Evolutionary conservation across 192 early-diverging fungal species (phyloP).

Genomic region (Dissophora ornata): DNA sequence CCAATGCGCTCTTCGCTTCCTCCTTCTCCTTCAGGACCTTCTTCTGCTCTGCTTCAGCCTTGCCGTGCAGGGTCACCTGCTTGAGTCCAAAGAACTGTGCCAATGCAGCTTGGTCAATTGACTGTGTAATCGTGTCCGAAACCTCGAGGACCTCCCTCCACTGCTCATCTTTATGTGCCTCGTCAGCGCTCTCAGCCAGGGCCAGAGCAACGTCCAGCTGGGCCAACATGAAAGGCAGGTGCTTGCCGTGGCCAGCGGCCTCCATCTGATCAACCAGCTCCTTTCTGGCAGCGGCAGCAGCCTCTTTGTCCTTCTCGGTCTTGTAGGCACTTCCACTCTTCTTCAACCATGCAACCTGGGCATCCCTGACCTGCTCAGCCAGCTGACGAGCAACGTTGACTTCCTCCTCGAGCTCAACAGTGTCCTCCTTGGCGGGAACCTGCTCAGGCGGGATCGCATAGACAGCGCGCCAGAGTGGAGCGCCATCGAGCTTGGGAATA

Average conservation of each 20-base stretch:
- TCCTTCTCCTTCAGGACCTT: constrained; percentile 79
- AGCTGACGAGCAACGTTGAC: constrained; percentile 59
- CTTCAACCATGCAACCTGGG: constrained; percentile 83
- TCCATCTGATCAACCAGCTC: constrained; percentile 71
- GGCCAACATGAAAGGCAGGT: constrained; percentile 66
- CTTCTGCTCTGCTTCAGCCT: constrained; percentile 65
- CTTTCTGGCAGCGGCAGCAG: constrained; percentile 65
- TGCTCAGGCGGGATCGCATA: constrained; percentile 64
- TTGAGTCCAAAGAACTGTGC: constrained; percentile 74
- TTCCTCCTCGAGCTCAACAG: constrained; percentile 62
- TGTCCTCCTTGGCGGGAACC: constrained; percentile 60
- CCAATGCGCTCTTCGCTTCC: constrained; percentile 71
- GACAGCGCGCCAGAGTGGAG: constrained; percentile 56
- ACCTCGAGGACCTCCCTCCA: constrained; percentile 63
- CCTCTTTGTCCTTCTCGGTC: constrained; percentile 54
- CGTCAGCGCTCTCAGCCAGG: constrained; percentile 58
- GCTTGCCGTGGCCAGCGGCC: constrained; percentile 62
- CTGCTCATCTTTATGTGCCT: constrained; percentile 56
- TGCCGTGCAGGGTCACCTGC: constrained; percentile 51
- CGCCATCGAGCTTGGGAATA: constrained; percentile 56
- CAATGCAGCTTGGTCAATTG: constrained; percentile 71
- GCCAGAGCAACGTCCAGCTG: constrained; percentile 69
- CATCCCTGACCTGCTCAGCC: constrained; percentile 79
- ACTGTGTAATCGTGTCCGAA: constrained; percentile 67
- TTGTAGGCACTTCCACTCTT: constrained; percentile 67